phyloP scores from a whole-genome alignment of 192 early-diverging fungal species.

The Pilaira anomala region DNA sequence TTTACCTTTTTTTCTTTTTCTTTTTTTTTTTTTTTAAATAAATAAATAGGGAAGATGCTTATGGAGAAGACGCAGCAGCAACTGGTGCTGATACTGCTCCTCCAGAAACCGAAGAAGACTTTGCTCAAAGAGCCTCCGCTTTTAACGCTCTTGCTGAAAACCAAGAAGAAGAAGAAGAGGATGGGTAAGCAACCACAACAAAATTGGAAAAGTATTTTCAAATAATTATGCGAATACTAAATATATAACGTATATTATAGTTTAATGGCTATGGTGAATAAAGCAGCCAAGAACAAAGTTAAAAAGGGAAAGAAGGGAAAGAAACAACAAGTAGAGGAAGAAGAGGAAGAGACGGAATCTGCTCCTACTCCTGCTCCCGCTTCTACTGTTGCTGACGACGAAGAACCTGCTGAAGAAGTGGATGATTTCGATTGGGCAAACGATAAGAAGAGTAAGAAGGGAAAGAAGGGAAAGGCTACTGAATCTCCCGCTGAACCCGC shows the following conservation, averaged over 20 bases:
- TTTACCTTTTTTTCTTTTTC: not conserved
- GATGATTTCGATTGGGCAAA: slow-evolving; percentile 68
- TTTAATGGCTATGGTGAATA: slow-evolving; percentile 46
- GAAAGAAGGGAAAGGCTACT: slow-evolving; percentile 41
- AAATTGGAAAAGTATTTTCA: not conserved
- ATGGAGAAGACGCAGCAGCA: slow-evolving; percentile 46
- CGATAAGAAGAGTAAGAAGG: slow-evolving; percentile 46
- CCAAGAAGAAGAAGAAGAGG: slow-evolving; percentile 45
- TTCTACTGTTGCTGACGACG: slow-evolving; percentile 2
- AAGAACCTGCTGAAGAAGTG: slow-evolving; percentile 47
- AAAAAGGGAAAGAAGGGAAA: slow-evolving; percentile 41
- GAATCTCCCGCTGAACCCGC: slow-evolving; percentile 47
- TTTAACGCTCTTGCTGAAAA: slow-evolving; percentile 23
- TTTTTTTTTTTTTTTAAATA: not conserved
- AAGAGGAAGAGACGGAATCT: slow-evolving; percentile 8
- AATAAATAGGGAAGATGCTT: slow-evolving; percentile 51
- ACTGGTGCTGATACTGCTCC: slow-evolving; percentile 30
- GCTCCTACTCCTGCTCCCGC: slow-evolving; percentile 3
- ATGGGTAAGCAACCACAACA: slow-evolving; percentile 29
- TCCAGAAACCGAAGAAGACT: slow-evolving; percentile 26
- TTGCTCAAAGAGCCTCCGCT: slow-evolving; percentile 14
- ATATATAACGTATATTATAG: slow-evolving; percentile 12
- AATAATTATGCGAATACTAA: slow-evolving; percentile 12
- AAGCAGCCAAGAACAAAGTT: slow-evolving; percentile 51
- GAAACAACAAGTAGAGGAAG: slow-evolving; percentile 1